A percentile compares a stretch with the other conserved stretches of the same genome.
Evolutionary conservation across 2,329 filamentous ascomycete species (phyloP).

Genomic region (Penicillium sp.): DNA sequence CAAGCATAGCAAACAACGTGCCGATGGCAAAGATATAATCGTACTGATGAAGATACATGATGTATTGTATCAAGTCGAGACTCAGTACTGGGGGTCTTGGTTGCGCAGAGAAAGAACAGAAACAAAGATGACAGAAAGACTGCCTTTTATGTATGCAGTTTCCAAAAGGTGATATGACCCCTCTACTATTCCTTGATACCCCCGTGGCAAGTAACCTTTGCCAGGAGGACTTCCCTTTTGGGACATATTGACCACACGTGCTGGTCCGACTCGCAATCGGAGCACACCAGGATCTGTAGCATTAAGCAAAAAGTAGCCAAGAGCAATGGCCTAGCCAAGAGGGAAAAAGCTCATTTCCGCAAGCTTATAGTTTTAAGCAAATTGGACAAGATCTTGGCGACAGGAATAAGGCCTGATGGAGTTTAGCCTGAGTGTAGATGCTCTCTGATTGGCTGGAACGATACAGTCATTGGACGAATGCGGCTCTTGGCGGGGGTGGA

Average conservation of each 20-base stretch:
- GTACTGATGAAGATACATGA: conserved; percentile 61
- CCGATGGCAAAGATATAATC: conserved; percentile 73
- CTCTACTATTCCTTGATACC: not conserved
- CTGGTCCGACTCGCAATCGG: conserved; percentile 17
- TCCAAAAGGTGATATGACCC: not conserved
- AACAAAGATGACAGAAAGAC: not conserved
- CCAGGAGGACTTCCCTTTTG: not conserved
- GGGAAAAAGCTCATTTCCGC: not conserved
- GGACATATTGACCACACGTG: conserved; percentile 19
- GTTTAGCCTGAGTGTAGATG: not conserved
- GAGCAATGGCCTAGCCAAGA: conserved; percentile 5
- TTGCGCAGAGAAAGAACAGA: conserved; percentile 3
- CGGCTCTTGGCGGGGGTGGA: conserved; percentile 17
- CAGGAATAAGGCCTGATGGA: conserved; percentile 3
- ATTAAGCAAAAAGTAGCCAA: conserved; percentile 17
- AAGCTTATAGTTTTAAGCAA: conserved; percentile 10
- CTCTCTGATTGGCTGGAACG: not conserved
- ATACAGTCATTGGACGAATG: not conserved
- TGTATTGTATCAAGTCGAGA: conserved; percentile 7
- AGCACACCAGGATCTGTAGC: not conserved
- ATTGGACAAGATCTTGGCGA: conserved; percentile 4
- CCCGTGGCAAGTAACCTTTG: not conserved
- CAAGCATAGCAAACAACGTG: conserved; percentile 72
- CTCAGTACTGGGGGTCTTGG: not conserved
- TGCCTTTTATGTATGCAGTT: conserved; percentile 9